These are phyloP conservation scores for Nigrospora osmanthi DNA, from an alignment of 2,329 filamentous ascomycete genomes.

Conservation along the genomic window DNA sequence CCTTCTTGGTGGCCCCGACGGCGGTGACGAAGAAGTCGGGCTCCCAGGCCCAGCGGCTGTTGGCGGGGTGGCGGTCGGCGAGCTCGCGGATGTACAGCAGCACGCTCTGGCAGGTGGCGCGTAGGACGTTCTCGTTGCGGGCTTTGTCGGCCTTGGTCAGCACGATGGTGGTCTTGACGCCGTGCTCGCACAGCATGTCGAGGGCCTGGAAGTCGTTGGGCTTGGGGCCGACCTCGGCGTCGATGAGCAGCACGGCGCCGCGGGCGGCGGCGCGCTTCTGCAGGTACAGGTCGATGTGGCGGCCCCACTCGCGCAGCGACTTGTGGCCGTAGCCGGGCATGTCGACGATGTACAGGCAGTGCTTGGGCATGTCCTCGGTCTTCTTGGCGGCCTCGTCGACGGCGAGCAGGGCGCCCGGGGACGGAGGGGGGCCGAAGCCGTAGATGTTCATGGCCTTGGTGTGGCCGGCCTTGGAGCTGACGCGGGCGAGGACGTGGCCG, in stretches of 20 bases:
- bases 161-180: slow-evolving; percentile 38
- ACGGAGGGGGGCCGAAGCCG: slow-evolving; percentile 36
- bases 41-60: slow-evolving; percentile 17
- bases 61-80: slow-evolving; percentile 7
- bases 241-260: slow-evolving; percentile 46
- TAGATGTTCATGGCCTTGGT: slow-evolving; percentile 50
- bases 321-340: slow-evolving; percentile 43
- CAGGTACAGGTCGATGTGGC: slow-evolving; percentile 43
- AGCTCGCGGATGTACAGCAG: slow-evolving; percentile 16
- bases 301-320: slow-evolving; percentile 42
- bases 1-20: slow-evolving; percentile 14
- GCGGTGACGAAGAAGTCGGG: slow-evolving; percentile 22
- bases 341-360: slow-evolving; percentile 42
- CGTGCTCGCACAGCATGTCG: slow-evolving; percentile 33
- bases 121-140: slow-evolving; percentile 16
- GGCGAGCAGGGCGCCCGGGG: slow-evolving; percentile 14
- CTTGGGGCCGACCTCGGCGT: slow-evolving; percentile 43
- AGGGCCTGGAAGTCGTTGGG: slow-evolving; percentile 39
- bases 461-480: slow-evolving; percentile 41
- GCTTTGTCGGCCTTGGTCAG: slow-evolving; percentile 51
- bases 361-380: slow-evolving; percentile 31
- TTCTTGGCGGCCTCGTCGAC: slow-evolving; percentile 11
- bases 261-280: slow-evolving; percentile 34
- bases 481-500: slow-evolving; percentile 35
- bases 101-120: slow-evolving; percentile 15